Evolutionary conservation across 257 asterid genomes (phyloP), one percentile per base, ranked within the genome.

Genomic region (Scutellaria galericulata): DNA sequence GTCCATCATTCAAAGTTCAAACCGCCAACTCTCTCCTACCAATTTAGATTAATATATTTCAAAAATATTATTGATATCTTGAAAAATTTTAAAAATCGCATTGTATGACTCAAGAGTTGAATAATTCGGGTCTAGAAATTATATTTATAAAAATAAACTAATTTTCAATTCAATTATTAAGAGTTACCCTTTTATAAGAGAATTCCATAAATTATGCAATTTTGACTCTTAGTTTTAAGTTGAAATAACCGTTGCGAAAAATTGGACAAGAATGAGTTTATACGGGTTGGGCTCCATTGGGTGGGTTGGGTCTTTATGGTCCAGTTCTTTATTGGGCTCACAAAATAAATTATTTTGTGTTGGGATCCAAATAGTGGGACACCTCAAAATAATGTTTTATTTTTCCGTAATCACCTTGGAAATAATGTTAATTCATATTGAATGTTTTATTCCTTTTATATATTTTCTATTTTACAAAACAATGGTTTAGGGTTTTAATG

Each of bases 281-380:
- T 37, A 11, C 37, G 7, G 9, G 0, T 22, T 20, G 55, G 70
- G 22, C 41, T 11, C 1, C 11, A 5, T 12, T 64, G 56, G 55
- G 31, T 3, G 1, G 55, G 13, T 6, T 45, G 10, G 18, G 8
- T 51, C 3, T 51, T 5, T 3, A 9, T 56, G 62, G 63, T 2
- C 44, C 44, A 27, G n/a, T 14, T 7, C 51, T 61, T 20, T 61
- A 27, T 12, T 61, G 51, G 66, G 66, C 66, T 61, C n/a, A 60
- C 12, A 37, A 12, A 35, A 37, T 13, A 37, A 11, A 13, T 5
- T 0, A 13, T 11, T 31, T 31, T 58, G 10, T 10, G 46, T 54
- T 54, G 60, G 60, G 60, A 7, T 50, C 55, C 55, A n/a, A 24
- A 24, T 24, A 24, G 0, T 24, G 27, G 27, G 27, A 24, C 27